A percentile compares a stretch with the other conserved stretches of the same genome.
Evolutionary conservation across 805 yeast species (phyloP).

Genomic region (Ogataea glucozyma): DNA sequence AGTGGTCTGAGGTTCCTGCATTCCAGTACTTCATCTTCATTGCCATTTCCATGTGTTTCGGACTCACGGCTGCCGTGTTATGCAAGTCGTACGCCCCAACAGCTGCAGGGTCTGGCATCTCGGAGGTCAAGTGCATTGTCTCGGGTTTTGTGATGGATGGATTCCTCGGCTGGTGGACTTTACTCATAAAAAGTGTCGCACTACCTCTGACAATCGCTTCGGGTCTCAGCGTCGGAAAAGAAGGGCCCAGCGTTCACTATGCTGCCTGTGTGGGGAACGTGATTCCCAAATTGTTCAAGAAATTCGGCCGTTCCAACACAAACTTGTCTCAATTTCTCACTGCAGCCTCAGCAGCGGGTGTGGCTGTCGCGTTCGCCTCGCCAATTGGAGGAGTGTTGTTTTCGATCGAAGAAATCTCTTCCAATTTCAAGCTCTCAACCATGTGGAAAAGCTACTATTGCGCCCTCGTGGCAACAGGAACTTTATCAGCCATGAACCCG

Average conservation of each 20-base stretch:
- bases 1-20: constrained; percentile 52
- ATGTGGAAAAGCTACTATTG: constrained; percentile 93
- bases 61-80: constrained; percentile 62
- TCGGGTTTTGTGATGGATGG: constrained; percentile 83
- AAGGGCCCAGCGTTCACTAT: constrained; percentile 97
- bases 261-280: constrained; percentile 94
- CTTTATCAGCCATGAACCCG: constrained; percentile 80
- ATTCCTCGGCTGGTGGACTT: constrained; percentile 72
- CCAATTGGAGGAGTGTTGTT: constrained; percentile 97
- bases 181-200: constrained; percentile 73
- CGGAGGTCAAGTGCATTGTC: constrained; percentile 93
- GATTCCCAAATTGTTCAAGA: constrained; percentile 55
- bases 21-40: constrained; percentile 62
- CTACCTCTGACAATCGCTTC: constrained; percentile 91
- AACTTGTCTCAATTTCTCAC: constrained; percentile 62
- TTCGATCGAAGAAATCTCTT: constrained; percentile 86
- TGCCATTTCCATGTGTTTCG: constrained; percentile 57
- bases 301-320: constrained; percentile 47
- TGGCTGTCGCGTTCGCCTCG: constrained; percentile 96
- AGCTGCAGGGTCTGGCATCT: constrained; percentile 97
- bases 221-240: constrained; percentile 93
- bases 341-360: constrained; percentile 97
- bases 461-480: constrained; percentile 81
- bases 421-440: constrained; percentile 70
- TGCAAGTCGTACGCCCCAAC: constrained; percentile 77